Percentiles rank a stretch among this genome's conserved stretches.
phyloP scores from a whole-genome alignment of 306 rosid species.

The Echinosophora koreensis region DNA sequence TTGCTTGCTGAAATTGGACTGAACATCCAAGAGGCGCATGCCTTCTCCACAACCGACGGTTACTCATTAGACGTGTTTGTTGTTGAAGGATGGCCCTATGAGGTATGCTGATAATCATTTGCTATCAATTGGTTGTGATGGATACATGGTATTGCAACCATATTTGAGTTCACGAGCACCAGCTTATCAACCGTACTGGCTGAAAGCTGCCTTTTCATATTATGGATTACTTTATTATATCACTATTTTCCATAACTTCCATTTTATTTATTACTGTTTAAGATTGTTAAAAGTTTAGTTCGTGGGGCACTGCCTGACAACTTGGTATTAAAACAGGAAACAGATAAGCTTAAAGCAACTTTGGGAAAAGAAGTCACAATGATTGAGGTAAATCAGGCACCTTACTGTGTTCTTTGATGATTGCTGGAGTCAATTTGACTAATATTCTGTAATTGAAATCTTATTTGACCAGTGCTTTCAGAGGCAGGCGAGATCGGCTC shows the following conservation, averaged over 20 bases:
- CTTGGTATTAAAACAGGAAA: slow-evolving; percentile 74
- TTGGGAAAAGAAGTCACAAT: slow-evolving; percentile 71
- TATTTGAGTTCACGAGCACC: slow-evolving; percentile 38
- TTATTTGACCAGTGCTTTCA: slow-evolving; percentile 50
- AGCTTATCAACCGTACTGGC: slow-evolving; percentile 20
- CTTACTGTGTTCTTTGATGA: slow-evolving; percentile 30
- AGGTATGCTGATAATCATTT: slow-evolving; percentile 62
- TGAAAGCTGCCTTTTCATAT: slow-evolving; percentile 35
- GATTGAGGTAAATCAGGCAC: slow-evolving; percentile 70
- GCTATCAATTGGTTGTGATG: slow-evolving; percentile 36
- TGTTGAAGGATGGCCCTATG: slow-evolving; percentile 98
- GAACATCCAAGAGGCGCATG: slow-evolving; percentile 99
- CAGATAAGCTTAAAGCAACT: slow-evolving; percentile 72
- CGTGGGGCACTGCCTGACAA: slow-evolving; percentile 41
- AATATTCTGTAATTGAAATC: slow-evolving; percentile 30
- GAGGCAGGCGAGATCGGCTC: slow-evolving; percentile 67
- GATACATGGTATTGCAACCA: background rate
- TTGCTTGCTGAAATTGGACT: slow-evolving; percentile 97
- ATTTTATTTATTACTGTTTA: slow-evolving; percentile 10
- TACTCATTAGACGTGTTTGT: slow-evolving; percentile 98
- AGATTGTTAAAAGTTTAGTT: slow-evolving; percentile 32
- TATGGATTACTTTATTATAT: slow-evolving; percentile 23
- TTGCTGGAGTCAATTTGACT: slow-evolving; percentile 30
- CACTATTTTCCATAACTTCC: slow-evolving; percentile 28
- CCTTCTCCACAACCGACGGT: slow-evolving; percentile 92